Base-by-base conservation (phyloP, 768 basidiomycete species). In the Mycena kentingensis region DNA sequence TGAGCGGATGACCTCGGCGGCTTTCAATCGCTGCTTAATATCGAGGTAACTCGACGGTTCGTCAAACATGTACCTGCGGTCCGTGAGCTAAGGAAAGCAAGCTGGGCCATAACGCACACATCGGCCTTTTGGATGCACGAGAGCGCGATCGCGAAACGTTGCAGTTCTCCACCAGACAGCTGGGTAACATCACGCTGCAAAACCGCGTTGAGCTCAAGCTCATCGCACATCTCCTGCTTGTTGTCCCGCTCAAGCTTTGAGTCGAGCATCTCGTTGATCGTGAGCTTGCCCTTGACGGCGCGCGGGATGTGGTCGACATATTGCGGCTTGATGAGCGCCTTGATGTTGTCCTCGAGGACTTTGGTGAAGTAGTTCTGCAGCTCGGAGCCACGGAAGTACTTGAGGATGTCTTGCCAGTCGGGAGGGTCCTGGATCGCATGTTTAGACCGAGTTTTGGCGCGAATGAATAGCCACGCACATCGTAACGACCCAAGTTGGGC, bases 281-380 rank as follows among this genome's bases (percentile, higher is more conserved):
- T 88, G 79, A 91, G 81, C 42, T 74, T 78, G 48, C 88, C 93
- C 72, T 98, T 96, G 78, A 99, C 91, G 34, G 93, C 93, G 36
- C 88, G 84, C 4, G 97, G 97, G 64, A 99, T 98, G 69, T 98
- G 95, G 69, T 99, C 97, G 59, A 99, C 97, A 68, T 99, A 99
- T 82, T 99, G 97, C 1, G 97, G 97, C 73, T 99, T 99, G 70
- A 98, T 98, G 56, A 99, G 82, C 1, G 97, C 95, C 76, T 98
- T 98, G 67, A 98, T 77, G 66, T 99, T 94, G 72, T 99, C 97
- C 71, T 98, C 97, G 18, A 99, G 80, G 5, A 98, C 93, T 72
- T 98, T 98, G 45, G 97, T 98, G 73, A 99, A 99, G 76, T 98
- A 99, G 69, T 99, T 99, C 68, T 99, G 97, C 22, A 99, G 81